phyloP scores from a whole-genome alignment of 2,329 filamentous ascomycete genomes.

The Plenodomus biglobosus region DNA sequence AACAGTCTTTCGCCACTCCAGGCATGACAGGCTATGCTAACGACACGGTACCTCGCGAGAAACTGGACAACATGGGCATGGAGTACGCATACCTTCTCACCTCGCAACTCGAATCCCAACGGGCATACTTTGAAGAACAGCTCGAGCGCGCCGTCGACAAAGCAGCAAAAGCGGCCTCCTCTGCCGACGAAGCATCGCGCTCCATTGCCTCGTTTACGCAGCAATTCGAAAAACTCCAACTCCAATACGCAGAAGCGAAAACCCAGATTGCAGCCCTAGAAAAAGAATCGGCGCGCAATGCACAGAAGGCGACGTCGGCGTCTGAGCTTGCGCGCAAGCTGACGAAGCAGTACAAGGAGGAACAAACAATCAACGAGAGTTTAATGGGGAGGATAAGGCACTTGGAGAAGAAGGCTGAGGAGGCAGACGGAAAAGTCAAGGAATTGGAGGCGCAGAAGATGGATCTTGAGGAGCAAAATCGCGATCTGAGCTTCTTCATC shows the following conservation, averaged over 20 bases:
- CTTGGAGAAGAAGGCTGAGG: constrained; percentile 60
- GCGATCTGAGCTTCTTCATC: constrained; percentile 85
- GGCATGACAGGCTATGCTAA: constrained; percentile 53
- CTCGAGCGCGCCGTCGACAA: constrained; percentile 88
- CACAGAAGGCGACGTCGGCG: constrained; percentile 65
- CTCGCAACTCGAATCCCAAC: constrained; percentile 88
- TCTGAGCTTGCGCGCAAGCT: constrained; percentile 74
- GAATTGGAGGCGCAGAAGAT: constrained; percentile 57
- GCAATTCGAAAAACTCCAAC: constrained; percentile 57
- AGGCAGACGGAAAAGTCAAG: constrained; percentile 53
- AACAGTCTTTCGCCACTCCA: constrained; percentile 23
- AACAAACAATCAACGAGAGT: constrained; percentile 80
- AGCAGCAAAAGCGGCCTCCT: constrained; percentile 69
- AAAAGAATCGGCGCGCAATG: constrained; percentile 63
- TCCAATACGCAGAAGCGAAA: constrained; percentile 53
- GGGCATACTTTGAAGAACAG: constrained; percentile 91
- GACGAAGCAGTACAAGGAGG: constrained; percentile 76
- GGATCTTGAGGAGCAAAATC: constrained; percentile 82
- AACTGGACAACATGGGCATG: constrained; percentile 76
- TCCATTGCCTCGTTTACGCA: constrained; percentile 54
- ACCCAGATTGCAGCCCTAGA: constrained; percentile 70
- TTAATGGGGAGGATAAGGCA: constrained; percentile 80
- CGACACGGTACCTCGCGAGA: constrained; percentile 72
- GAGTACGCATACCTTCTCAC: constrained; percentile 95
- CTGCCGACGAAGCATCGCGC: constrained; percentile 62